A percentile compares a stretch with the other conserved stretches of the same genome.
Evolutionary conservation across 2,329 filamentous ascomycete species (phyloP).

Genomic region (Arachnomyces sp.): DNA sequence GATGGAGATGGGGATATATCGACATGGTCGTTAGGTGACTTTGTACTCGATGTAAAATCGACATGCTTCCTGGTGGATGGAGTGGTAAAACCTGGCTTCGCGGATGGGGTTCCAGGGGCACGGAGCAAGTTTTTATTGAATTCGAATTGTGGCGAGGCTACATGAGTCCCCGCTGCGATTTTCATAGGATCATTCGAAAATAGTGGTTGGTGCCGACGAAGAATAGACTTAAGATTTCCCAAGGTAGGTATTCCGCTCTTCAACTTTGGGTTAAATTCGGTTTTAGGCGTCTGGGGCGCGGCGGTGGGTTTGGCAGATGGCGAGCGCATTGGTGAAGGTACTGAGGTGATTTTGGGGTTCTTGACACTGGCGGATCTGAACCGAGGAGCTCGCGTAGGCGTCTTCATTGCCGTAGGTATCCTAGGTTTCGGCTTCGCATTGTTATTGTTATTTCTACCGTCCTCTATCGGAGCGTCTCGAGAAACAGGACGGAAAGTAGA

Average conservation of each 20-base stretch:
- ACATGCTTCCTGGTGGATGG: slow-evolving; percentile 72
- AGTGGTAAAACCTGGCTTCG: slow-evolving; percentile 45
- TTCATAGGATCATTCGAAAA: slow-evolving; percentile 54
- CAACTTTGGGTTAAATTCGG: slow-evolving; percentile 41
- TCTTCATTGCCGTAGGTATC: slow-evolving; percentile 61
- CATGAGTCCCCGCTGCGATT: slow-evolving; percentile 53
- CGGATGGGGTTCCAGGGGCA: slow-evolving; percentile 27
- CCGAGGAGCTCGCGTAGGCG: slow-evolving; percentile 54
- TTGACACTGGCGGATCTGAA: slow-evolving; percentile 39
- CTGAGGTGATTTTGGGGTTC: slow-evolving; percentile 46
- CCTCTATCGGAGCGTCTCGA: slow-evolving; percentile 12
- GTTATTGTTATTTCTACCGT: slow-evolving; percentile 10
- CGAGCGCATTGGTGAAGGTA: slow-evolving; percentile 46
- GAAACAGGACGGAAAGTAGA: slow-evolving; percentile 48
- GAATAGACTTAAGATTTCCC: slow-evolving; percentile 53
- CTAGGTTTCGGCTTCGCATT: slow-evolving; percentile 32
- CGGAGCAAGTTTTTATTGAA: slow-evolving; percentile 44
- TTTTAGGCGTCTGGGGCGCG: slow-evolving; percentile 37
- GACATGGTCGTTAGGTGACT: slow-evolving; percentile 36
- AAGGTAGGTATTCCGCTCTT: slow-evolving; percentile 43
- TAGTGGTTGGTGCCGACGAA: slow-evolving; percentile 52
- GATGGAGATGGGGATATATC: slow-evolving; percentile 35
- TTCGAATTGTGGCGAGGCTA: slow-evolving; percentile 31
- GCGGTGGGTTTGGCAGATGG: slow-evolving; percentile 45
- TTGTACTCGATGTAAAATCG: slow-evolving; percentile 67